phyloP scores from a whole-genome alignment of 306 rosid genomes.

The Sphenostylis stenocarpa region DNA sequence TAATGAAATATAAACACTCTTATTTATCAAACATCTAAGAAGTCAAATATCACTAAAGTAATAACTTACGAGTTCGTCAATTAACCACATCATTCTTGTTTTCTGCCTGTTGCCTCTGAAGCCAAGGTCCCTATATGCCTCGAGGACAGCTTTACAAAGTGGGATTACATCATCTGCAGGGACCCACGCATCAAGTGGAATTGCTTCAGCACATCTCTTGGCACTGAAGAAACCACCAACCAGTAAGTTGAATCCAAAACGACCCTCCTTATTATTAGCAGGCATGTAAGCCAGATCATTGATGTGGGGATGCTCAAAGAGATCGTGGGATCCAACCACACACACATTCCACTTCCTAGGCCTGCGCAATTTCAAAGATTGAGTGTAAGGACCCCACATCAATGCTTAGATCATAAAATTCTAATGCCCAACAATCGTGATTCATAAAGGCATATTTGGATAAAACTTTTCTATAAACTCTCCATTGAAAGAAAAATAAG shows the following conservation, averaged over 20 bases:
- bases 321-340: constrained; percentile 93
- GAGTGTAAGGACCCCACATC: neutral
- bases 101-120: constrained; percentile 85
- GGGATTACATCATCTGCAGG: constrained; percentile 75
- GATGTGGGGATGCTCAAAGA: constrained; percentile 93
- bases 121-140: constrained; percentile 91
- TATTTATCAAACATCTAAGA: no score
- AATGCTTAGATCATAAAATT: neutral
- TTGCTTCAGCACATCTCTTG: constrained; percentile 83
- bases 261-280: constrained; percentile 68
- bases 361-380: constrained; percentile 50
- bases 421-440: neutral
- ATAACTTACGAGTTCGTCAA: constrained; percentile 79
- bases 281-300: constrained; percentile 99
- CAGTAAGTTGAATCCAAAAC: constrained; percentile 85
- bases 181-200: constrained; percentile 98
- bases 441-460: no score
- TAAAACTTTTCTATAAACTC: no score
- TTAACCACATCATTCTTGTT: constrained; percentile 97
- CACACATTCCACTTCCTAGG: constrained; percentile 99
- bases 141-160: constrained; percentile 75
- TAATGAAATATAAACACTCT: no score
- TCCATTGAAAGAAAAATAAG: no score
- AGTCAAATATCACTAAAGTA: neutral
- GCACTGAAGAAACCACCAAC: constrained; percentile 98